phyloP scores from a whole-genome alignment of 1,284 basidiomycete genomes.

The Ceratobasidium sp. region DNA sequence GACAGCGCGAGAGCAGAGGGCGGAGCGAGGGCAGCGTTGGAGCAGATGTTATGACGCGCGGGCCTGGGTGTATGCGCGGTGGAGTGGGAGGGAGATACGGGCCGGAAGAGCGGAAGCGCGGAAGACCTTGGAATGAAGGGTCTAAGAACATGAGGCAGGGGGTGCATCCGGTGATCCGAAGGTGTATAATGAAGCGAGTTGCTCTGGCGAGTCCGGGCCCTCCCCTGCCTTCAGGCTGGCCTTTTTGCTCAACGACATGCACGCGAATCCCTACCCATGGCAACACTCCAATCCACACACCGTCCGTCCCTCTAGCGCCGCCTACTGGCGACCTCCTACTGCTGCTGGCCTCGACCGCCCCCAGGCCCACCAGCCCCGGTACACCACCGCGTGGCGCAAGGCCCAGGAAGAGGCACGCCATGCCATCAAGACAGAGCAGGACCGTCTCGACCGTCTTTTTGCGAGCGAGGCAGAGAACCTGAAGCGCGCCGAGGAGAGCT shows the following conservation, averaged over 20 bases:
- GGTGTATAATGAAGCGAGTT: conserved; percentile 1
- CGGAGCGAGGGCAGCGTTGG: not conserved
- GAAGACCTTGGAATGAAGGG: not conserved
- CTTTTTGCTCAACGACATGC: conserved; percentile 21
- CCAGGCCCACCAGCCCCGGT: not conserved
- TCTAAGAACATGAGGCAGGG: conserved; percentile 13
- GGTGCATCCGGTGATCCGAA: not conserved
- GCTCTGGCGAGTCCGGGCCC: conserved; percentile 25
- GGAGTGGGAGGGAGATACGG: conserved; percentile 7
- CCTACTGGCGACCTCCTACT: conserved; percentile 33
- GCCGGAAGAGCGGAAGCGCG: not conserved
- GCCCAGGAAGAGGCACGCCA: conserved; percentile 33
- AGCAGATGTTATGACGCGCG: conserved; percentile 6
- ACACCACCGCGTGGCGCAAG: conserved; percentile 11
- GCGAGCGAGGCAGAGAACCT: conserved; percentile 37
- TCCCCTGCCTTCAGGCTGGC: not conserved
- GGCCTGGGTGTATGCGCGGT: conserved; percentile 24
- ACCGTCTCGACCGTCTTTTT: conserved; percentile 34
- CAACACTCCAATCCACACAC: not conserved
- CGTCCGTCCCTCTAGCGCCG: conserved; percentile 22
- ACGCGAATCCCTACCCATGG: conserved; percentile 33
- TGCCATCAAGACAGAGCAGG: conserved; percentile 41
- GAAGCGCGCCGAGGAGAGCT: conserved; percentile 29
- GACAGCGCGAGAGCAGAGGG: not conserved
- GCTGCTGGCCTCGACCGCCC: conserved; percentile 29